Percentiles rank a stretch among this genome's conserved stretches.
Evolutionary conservation across 1,284 basidiomycete species (phyloP).

Genomic region (Lentinula novae-zelandiae): DNA sequence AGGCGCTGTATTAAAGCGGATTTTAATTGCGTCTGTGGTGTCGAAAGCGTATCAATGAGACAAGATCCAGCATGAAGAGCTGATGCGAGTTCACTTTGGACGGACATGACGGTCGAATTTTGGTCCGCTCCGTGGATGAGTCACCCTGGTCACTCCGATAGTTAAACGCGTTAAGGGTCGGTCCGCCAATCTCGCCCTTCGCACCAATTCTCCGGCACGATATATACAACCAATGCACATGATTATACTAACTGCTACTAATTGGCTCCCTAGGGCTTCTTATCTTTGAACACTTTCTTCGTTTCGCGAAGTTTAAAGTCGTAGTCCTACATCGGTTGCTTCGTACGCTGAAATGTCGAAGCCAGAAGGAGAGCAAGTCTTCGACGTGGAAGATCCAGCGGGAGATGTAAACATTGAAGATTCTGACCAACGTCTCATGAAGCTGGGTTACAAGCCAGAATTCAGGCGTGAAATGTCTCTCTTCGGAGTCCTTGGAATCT

Average conservation of each 20-base stretch:
- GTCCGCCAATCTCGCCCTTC: background rate
- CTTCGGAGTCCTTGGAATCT: constrained; percentile 58
- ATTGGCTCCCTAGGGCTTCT: background rate
- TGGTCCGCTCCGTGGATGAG: background rate
- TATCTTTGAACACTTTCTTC: background rate
- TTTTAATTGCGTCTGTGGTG: constrained; percentile 28
- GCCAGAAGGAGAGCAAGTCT: background rate
- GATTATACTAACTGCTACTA: background rate
- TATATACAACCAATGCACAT: background rate
- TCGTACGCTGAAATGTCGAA: background rate
- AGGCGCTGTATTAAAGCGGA: constrained; percentile 37
- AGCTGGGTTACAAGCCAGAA: constrained; percentile 52
- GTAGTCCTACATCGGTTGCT: background rate
- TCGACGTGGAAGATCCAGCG: background rate
- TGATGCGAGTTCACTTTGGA: constrained; percentile 9
- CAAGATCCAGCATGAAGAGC: constrained; percentile 17
- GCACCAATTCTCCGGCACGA: too few species aligned
- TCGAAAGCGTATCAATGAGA: constrained; percentile 18
- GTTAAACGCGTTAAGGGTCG: background rate
- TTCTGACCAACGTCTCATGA: constrained; percentile 46
- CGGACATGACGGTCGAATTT: constrained; percentile 4
- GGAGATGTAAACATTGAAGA: constrained; percentile 5
- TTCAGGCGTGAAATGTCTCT: constrained; percentile 58
- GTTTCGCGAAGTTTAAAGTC: too few species aligned
- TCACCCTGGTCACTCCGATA: background rate